Base-by-base conservation (phyloP, 2,329 filamentous ascomycete species). In the Aspergillus latus region DNA sequence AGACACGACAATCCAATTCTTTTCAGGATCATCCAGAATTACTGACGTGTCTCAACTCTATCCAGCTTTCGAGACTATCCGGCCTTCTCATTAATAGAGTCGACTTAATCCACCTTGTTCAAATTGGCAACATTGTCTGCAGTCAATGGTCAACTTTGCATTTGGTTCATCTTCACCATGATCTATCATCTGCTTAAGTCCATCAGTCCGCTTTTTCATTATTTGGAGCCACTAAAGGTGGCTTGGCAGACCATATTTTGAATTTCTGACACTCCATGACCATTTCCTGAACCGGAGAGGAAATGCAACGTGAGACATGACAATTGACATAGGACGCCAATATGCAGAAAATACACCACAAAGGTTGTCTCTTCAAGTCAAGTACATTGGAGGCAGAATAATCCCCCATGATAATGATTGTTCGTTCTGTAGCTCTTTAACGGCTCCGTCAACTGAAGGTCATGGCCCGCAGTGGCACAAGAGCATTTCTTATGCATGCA, bases 31-130 rank as follows among this genome's bases (percentile, higher is more conserved):
- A 45, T 16, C 44, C 37, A 40, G 37, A n/a, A 16, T 50, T 50
- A 43, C 43, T 32, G 48, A 50, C 48, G 28, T 50, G 37, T 50
- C 48, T 50, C 21, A 50, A 11, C 21, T 32, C 39, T 32, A 42
- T 36, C 30, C 44, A 47, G 5, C 13, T 7, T 29, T 36, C 10
- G 13, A 9, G 13, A 3, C 6, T 21, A 15, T 48, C 37, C 28
- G 21, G 10, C 32, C 37, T 47, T 28, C 32, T 48, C 15, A 39
- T 28, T 29, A 13, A 32, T 30, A 28, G 5, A 11, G 7, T 34
- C 7, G 30, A 8, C 6, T 34, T 11, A 34, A 34, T 34, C 37
- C 13, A n/a, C n/a, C 5, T 6, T 13, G 37, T 40, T n/a, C 21
- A 15, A 40, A 9, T 40, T 13, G n/a, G 21, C 16, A 6, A 36